Evolutionary conservation across 805 yeast genomes (phyloP).

Genomic region (Lachancea nothofagi): DNA sequence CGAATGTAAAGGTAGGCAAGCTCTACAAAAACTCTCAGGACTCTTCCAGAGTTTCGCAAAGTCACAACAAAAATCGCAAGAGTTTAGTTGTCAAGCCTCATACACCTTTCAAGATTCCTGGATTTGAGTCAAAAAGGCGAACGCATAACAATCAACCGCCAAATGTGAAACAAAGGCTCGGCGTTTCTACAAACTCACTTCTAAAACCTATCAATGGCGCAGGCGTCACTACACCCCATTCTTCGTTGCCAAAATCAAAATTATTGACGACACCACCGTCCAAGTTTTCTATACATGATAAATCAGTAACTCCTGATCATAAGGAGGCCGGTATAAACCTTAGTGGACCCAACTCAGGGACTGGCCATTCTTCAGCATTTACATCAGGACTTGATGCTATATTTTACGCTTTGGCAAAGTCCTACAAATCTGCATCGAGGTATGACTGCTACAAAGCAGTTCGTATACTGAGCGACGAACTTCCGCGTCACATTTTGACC

Average conservation of each 20-base stretch:
- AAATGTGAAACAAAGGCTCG: constrained; percentile 2
- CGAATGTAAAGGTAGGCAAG: constrained; percentile 26
- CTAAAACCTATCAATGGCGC: constrained; percentile 9
- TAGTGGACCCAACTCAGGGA: neutral
- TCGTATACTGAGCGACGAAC: constrained; percentile 46
- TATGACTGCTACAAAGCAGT: constrained; percentile 82
- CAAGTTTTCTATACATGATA: constrained; percentile 15
- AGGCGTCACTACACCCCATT: constrained; percentile 4
- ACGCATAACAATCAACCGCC: constrained; percentile 1
- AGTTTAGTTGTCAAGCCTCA: constrained; percentile 9
- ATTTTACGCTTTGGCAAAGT: constrained; percentile 52
- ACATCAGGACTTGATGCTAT: constrained; percentile 28
- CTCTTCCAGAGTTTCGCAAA: neutral
- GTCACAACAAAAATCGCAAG: neutral
- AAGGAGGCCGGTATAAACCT: neutral
- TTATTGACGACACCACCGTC: constrained; percentile 27
- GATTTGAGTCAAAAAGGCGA: constrained; percentile 11
- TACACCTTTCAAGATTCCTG: constrained; percentile 14
- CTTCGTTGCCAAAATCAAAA: constrained; percentile 13
- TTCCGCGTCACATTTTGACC: constrained; percentile 54
- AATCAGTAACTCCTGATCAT: constrained; percentile 8
- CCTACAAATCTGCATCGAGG: constrained; percentile 51
- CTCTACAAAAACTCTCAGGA: constrained; percentile 1
- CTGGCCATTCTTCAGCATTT: constrained; percentile 1
- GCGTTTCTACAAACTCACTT: constrained; percentile 9